These are phyloP conservation scores for Plasmopara muralis DNA, from an alignment of 352 stramenopile genomes.

Conservation along the genomic window DNA sequence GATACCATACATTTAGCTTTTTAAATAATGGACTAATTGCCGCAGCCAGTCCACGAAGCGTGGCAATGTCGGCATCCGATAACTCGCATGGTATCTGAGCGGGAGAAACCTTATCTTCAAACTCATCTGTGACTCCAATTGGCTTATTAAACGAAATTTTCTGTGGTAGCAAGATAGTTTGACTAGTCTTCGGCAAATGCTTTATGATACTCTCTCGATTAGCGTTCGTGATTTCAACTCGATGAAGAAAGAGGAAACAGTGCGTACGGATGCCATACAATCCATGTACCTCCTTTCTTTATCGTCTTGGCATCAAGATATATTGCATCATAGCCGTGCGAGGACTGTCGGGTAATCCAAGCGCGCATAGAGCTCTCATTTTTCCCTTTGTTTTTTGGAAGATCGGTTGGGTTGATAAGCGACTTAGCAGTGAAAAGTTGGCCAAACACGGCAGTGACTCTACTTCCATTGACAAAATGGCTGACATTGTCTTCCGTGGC, in stretches of 20 bases:
- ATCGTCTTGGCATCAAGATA: conserved; percentile 19
- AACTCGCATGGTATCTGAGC: conserved; percentile 5
- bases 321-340: conserved; percentile 46
- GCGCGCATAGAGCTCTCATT: conserved; percentile 11
- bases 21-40: conserved; percentile 27
- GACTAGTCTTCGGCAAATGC: conserved; percentile 15
- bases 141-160: conserved; percentile 21
- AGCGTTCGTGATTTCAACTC: conserved; percentile 19
- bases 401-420: conserved; percentile 21
- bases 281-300: conserved; percentile 22
- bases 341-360: conserved; percentile 37
- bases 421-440: conserved; percentile 27
- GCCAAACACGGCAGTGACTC: conserved; percentile 28
- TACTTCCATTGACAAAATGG: conserved; percentile 5
- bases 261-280: conserved; percentile 41
- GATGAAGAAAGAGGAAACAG: conserved; percentile 39
- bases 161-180: conserved; percentile 5
- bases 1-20: conserved; percentile 28
- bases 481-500: conserved; percentile 33
- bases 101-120: conserved; percentile 3
- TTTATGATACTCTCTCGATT: conserved; percentile 15
- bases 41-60: conserved; percentile 16
- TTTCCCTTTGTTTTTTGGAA: conserved; percentile 24
- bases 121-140: background rate
- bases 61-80: conserved; percentile 13